Evolutionary conservation across 768 basidiomycete genomes (phyloP).

Genomic region (Pleurotus salmoneostramineus): DNA sequence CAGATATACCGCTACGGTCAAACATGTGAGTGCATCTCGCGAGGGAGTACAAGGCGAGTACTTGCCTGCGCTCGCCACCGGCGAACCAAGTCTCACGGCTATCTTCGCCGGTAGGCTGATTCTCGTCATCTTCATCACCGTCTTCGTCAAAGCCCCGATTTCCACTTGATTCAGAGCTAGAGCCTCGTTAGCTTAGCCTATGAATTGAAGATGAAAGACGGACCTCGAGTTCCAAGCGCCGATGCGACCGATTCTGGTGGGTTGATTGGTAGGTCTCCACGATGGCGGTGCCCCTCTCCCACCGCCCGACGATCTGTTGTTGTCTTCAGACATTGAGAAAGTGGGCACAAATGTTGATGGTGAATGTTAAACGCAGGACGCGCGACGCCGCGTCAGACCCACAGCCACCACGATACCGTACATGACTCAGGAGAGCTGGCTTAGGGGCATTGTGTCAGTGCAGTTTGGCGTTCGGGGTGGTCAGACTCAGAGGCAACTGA

Average conservation of each 20-base stretch:
- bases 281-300: neutral
- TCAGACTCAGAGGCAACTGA: too few relatives aligned
- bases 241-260: neutral
- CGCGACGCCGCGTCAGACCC: too few relatives aligned
- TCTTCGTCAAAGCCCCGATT: neutral
- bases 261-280: neutral
- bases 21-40: neutral
- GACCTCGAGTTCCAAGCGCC: conserved; percentile 11
- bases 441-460: too few relatives aligned
- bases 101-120: conserved; percentile 21
- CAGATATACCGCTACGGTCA: conserved; percentile 71
- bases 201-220: neutral
- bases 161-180: neutral
- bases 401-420: too few relatives aligned
- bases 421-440: too few relatives aligned
- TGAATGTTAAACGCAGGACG: neutral
- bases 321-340: neutral
- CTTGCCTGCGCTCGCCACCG: conserved; percentile 90
- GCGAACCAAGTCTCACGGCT: conserved; percentile 78
- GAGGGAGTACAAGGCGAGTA: neutral
- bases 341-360: neutral
- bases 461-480: too few relatives aligned
- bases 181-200: neutral
- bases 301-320: neutral
- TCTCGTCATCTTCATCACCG: conserved; percentile 35